Percentiles rank a stretch among this genome's conserved stretches.
These are phyloP conservation scores for Chytridium lagenaria DNA, from an alignment of 371 early-diverging fungal species.

Conservation along the genomic window DNA sequence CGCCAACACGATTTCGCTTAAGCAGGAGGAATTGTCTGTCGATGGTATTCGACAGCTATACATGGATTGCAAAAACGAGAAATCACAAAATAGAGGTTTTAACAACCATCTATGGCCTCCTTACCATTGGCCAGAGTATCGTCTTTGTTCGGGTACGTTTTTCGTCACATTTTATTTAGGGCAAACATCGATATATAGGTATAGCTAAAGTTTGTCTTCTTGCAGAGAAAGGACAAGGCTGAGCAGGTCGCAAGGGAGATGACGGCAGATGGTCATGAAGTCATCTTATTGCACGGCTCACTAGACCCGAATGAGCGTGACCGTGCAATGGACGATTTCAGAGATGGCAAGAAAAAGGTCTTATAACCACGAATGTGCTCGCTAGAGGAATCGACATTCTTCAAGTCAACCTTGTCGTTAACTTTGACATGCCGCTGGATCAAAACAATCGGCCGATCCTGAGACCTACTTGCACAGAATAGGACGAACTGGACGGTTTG, in stretches of 20 bases:
- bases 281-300: conserved; percentile 89
- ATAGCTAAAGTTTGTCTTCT: background rate
- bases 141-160: conserved; percentile 86
- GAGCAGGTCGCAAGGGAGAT: conserved; percentile 80
- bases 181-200: no score
- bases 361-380: conserved; percentile 96
- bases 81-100: conserved; percentile 86
- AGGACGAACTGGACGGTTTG: conserved; percentile 97
- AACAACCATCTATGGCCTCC: conserved; percentile 82
- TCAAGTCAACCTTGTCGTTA: conserved; percentile 96
- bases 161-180: no score
- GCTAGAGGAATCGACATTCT: conserved; percentile 98
- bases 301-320: conserved; percentile 86
- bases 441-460: conserved; percentile 66
- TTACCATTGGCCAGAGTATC: conserved; percentile 97
- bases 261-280: conserved; percentile 83
- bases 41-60: conserved; percentile 97
- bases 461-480: conserved; percentile 99
- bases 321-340: conserved; percentile 91
- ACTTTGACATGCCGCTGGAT: conserved; percentile 96
- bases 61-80: conserved; percentile 84
- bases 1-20: conserved; percentile 85
- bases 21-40: conserved; percentile 90
- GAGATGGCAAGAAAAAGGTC: conserved; percentile 89
- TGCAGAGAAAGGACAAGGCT: conserved; percentile 77